Conservation (phyloP, 192 early-diverging fungal species). For the Linnemannia hyalina region DNA sequence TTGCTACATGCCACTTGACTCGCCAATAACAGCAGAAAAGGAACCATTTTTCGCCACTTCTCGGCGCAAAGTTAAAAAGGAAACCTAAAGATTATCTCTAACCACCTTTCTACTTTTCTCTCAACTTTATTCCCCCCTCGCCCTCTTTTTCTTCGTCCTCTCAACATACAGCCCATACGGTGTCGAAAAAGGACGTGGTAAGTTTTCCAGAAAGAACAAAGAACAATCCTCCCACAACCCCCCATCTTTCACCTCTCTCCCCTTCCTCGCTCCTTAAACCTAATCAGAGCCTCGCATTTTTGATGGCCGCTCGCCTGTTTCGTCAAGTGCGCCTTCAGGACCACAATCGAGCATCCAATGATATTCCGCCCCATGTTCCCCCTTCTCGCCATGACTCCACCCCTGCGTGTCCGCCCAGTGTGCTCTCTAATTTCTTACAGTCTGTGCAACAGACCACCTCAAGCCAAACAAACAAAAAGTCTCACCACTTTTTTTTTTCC, state of each 20-base stretch:
- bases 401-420: background rate
- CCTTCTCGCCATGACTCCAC: background rate
- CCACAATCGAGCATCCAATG: too few relatives aligned
- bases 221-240: too few relatives aligned
- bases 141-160: background rate
- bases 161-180: conserved; percentile 14
- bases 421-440: background rate
- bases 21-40: background rate
- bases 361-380: background rate
- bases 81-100: background rate
- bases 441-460: background rate
- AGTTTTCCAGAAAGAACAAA: background rate
- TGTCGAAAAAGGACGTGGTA: conserved; percentile 30
- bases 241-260: background rate
- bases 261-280: background rate
- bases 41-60: background rate
- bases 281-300: too few relatives aligned
- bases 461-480: background rate
- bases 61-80: background rate
- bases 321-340: too few relatives aligned
- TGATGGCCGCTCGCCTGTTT: too few relatives aligned
- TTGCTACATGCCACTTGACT: background rate
- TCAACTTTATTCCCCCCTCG: background rate
- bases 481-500: background rate
- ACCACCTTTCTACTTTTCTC: background rate